A percentile compares a stretch with the other conserved stretches of the same genome.
phyloP scores from a whole-genome alignment of 805 yeast genomes.

The Cyberlindnera mycetangii region DNA sequence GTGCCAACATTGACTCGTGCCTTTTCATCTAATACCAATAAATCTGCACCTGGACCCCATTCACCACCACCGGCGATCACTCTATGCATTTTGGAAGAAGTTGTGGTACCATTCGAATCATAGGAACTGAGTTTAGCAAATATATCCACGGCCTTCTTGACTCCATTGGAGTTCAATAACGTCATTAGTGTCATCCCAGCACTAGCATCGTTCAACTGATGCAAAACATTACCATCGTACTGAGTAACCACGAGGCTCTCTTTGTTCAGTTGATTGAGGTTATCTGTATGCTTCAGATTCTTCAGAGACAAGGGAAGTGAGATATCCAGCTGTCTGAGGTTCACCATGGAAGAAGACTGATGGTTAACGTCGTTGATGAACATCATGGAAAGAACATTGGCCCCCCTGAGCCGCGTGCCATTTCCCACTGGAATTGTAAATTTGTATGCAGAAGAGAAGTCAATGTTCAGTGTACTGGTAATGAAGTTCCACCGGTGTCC shows the following conservation, averaged over 20 bases:
- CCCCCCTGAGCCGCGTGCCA: constrained; percentile 9
- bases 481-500: constrained; percentile 2
- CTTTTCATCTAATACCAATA: constrained; percentile 7
- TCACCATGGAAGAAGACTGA: background rate
- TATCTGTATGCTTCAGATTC: background rate
- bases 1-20: background rate
- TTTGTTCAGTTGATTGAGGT: background rate
- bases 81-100: background rate
- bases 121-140: constrained; percentile 4
- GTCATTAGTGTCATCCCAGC: constrained; percentile 10
- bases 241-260: background rate
- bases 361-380: constrained; percentile 1
- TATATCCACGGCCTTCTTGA: constrained; percentile 9
- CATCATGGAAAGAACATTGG: constrained; percentile 6
- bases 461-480: background rate
- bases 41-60: constrained; percentile 11
- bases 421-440: constrained; percentile 5
- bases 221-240: constrained; percentile 7
- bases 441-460: background rate
- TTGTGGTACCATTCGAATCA: background rate
- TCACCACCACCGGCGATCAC: constrained; percentile 16
- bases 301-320: background rate
- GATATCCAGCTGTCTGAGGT: constrained; percentile 3
- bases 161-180: constrained; percentile 1
- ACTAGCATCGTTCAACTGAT: constrained; percentile 3